Base-by-base conservation (phyloP, 768 basidiomycete species). In the Suillus hirtellus region DNA sequence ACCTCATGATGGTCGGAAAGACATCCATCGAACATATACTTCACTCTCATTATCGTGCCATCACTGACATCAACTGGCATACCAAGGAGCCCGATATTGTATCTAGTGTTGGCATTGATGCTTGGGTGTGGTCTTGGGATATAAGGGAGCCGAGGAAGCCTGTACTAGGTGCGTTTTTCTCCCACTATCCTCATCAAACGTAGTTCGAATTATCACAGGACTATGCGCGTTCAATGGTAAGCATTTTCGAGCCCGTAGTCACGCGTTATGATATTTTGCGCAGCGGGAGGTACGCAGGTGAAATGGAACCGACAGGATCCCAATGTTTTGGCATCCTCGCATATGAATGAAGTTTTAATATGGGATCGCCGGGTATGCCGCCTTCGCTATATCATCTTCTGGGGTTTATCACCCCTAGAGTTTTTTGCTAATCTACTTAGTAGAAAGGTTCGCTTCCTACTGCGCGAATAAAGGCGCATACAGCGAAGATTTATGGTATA, bases 51-150 rank as follows among this genome's bases (percentile, higher is more conserved):
- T 93, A 94, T 65, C 88, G 96, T 52, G 95, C 95, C 5, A 95
- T 99, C 60, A 98, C 97, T 3, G 97, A 99, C 71, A 93, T 99
- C 71, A 99, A 99, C 72, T 99, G 96, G 96, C 93, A 95, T 70
- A 89, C 90, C 0, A 83, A 84, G 4, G 89, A 95, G 68, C 90
- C 91, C 5, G 88, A 97, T 63, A 80, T 88, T 14, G 91, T 99
- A 19, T 89, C 91, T 2, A 96, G 95, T 54, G 94, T 90, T 0
- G 90, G 93, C 0, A 90, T 99, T 59, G 97, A 99, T 72, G 89
- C 95, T 0, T 97, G 96, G 88, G 75, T 98, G 21, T 92, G 93
- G 88, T 87, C 89, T 15, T 99, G 96, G 96, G 97, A 99, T 74
- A 70, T 99, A 27, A 81, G 93, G 49, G 81, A 80, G 21, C 79